Conservation (phyloP, 352 stramenopile species). For the Aphanomyces astaci region DNA sequence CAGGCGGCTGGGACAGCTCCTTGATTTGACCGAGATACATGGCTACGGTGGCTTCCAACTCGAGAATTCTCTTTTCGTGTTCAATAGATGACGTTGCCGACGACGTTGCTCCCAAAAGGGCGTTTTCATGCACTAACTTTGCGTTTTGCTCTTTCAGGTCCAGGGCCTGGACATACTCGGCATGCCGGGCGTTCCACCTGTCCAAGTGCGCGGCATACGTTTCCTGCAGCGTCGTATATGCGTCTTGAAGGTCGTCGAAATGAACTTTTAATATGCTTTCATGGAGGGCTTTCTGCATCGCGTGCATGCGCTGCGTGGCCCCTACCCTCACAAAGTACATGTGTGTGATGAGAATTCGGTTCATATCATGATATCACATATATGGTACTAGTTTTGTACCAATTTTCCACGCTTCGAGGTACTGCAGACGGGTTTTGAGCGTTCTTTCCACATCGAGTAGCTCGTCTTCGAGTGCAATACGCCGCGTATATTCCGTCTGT, state of each 20-base stretch:
- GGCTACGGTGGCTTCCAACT: constrained; percentile 47
- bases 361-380: no score
- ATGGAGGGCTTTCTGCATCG: constrained; percentile 53
- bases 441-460: constrained; percentile 84
- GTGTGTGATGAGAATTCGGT: not conserved
- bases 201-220: constrained; percentile 40
- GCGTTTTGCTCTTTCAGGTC: constrained; percentile 41
- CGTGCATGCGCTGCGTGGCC: constrained; percentile 49
- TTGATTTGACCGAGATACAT: constrained; percentile 35
- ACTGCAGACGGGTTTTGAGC: constrained; percentile 82
- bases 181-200: constrained; percentile 38
- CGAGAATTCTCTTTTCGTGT: constrained; percentile 30
- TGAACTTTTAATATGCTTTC: constrained; percentile 48
- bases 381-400: constrained; percentile 8
- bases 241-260: constrained; percentile 36
- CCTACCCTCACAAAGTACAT: no score
- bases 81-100: constrained; percentile 8
- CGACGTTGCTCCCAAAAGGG: constrained; percentile 37
- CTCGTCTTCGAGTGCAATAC: constrained; percentile 46
- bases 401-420: constrained; percentile 86
- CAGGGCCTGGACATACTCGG: constrained; percentile 42
- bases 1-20: constrained; percentile 36
- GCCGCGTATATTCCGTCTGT: constrained; percentile 28
- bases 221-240: constrained; percentile 29
- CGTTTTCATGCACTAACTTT: constrained; percentile 40